Conservation (phyloP, 371 early-diverging fungal genomes). For the Mortierella sp. region DNA sequence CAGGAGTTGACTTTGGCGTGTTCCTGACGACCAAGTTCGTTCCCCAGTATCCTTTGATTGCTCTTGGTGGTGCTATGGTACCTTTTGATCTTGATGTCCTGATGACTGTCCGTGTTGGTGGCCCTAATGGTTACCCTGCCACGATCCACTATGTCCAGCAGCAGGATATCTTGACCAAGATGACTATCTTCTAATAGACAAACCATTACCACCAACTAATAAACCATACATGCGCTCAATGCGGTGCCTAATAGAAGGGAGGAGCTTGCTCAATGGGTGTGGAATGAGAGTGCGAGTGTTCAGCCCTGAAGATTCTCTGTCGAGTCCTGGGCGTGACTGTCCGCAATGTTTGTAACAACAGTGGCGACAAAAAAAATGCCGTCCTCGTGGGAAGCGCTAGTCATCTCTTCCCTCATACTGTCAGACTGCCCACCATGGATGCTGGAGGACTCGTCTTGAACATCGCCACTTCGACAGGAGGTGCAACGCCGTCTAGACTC, state of each 20-base stretch:
- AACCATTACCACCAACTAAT: too few species aligned
- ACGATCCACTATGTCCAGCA: constrained; percentile 39
- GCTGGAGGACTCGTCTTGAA: constrained; percentile 80
- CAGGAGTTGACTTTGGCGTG: constrained; percentile 34
- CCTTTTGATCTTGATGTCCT: constrained; percentile 59
- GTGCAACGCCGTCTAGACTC: constrained; percentile 26
- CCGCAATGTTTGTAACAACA: too few species aligned
- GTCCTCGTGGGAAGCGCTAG: too few species aligned
- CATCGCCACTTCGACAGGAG: constrained; percentile 58
- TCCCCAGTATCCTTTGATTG: constrained; percentile 54
- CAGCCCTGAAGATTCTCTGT: too few species aligned
- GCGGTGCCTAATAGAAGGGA: too few species aligned
- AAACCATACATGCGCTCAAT: too few species aligned
- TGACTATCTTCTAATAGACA: constrained; percentile 18
- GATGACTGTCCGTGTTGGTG: constrained; percentile 53
- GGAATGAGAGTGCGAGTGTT: too few species aligned
- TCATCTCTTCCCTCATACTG: too few species aligned
- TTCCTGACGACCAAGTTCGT: constrained; percentile 41
- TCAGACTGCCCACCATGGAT: constrained; percentile 52
- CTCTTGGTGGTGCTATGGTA: constrained; percentile 57
- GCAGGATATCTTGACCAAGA: constrained; percentile 34
- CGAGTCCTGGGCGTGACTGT: too few species aligned
- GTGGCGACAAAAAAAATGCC: too few species aligned
- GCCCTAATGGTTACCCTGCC: constrained; percentile 44
- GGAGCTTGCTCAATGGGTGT: too few species aligned